Percentiles rank a stretch among this genome's conserved stretches.
Conservation (phyloP, 2,329 filamentous ascomycete species). For the Aspergillus versicolor region DNA sequence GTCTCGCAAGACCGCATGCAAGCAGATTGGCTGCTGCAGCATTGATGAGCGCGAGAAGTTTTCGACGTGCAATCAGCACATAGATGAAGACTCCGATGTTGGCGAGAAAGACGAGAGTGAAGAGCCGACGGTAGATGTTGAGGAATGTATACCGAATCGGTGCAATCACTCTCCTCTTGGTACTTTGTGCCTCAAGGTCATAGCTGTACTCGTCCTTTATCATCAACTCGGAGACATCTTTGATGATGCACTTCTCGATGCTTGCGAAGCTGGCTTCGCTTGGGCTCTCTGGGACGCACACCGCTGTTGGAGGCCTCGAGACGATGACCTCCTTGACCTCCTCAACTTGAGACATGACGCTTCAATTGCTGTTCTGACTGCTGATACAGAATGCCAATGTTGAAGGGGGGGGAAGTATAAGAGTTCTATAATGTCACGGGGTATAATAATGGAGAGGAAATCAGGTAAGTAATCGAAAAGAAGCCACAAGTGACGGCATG, state of each 20-base stretch:
- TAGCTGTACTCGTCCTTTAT: slow-evolving; percentile 15
- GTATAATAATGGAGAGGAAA: neutral
- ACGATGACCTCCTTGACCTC: slow-evolving; percentile 7
- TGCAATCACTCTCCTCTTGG: slow-evolving; percentile 24
- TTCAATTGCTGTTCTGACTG: neutral
- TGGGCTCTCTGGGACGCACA: slow-evolving; percentile 15
- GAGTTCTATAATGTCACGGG: neutral
- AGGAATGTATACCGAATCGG: slow-evolving; percentile 38
- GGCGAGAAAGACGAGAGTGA: slow-evolving; percentile 40
- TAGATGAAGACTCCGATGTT: slow-evolving; percentile 40
- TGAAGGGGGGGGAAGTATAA: neutral
- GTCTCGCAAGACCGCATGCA: slow-evolving; percentile 49
- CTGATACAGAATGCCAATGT: neutral
- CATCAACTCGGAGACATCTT: slow-evolving; percentile 18
- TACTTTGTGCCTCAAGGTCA: slow-evolving; percentile 32
- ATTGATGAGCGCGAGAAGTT: slow-evolving; percentile 40
- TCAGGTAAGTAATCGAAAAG: neutral
- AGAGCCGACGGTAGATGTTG: slow-evolving; percentile 45
- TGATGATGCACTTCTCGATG: slow-evolving; percentile 15
- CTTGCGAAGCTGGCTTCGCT: slow-evolving; percentile 23
- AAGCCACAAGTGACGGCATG: neutral
- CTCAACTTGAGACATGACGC: slow-evolving; percentile 18
- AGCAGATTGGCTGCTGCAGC: slow-evolving; percentile 49
- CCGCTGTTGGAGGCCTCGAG: slow-evolving; percentile 10
- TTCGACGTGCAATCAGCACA: slow-evolving; percentile 36